phyloP scores from a whole-genome alignment of 257 asterid genomes.

The Solanum sejunctum region DNA sequence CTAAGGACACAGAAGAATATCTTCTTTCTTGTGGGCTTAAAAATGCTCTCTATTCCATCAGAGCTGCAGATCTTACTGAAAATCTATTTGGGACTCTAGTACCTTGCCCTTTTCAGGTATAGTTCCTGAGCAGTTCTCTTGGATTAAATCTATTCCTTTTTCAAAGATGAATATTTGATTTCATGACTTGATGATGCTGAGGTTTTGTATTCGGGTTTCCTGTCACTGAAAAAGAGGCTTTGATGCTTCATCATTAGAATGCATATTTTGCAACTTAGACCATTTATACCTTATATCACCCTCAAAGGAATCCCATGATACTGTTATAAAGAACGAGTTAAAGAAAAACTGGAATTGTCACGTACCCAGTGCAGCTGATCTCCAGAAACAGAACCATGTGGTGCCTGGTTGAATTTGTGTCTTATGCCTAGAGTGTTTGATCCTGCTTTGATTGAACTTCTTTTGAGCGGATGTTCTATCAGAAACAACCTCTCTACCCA shows the following conservation, averaged over 20 bases:
- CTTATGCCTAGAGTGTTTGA: not conserved
- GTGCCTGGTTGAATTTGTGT: not conserved
- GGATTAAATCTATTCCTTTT: not conserved
- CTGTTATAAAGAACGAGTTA: not conserved
- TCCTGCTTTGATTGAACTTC: not conserved
- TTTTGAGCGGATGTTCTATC: not conserved
- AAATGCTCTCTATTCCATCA: conserved; percentile 76
- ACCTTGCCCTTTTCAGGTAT: conserved; percentile 65
- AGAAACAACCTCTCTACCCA: not conserved
- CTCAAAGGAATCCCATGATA: not conserved
- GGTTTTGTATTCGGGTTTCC: not conserved
- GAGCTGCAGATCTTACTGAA: conserved; percentile 67
- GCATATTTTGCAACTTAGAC: not conserved
- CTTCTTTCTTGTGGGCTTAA: conserved; percentile 75
- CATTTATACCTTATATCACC: not conserved
- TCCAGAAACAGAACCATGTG: not conserved
- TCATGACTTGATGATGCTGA: not conserved
- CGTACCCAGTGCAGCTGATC: not conserved
- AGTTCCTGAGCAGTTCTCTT: not conserved
- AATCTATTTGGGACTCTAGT: conserved; percentile 73
- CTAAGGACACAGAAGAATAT: conserved; percentile 78
- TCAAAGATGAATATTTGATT: not conserved
- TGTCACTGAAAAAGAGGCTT: not conserved
- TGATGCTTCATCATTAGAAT: not conserved
- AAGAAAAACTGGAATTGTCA: not conserved